phyloP scores from a whole-genome alignment of 2,329 filamentous ascomycete species.

The Neopestalotiopsis clavispora region DNA sequence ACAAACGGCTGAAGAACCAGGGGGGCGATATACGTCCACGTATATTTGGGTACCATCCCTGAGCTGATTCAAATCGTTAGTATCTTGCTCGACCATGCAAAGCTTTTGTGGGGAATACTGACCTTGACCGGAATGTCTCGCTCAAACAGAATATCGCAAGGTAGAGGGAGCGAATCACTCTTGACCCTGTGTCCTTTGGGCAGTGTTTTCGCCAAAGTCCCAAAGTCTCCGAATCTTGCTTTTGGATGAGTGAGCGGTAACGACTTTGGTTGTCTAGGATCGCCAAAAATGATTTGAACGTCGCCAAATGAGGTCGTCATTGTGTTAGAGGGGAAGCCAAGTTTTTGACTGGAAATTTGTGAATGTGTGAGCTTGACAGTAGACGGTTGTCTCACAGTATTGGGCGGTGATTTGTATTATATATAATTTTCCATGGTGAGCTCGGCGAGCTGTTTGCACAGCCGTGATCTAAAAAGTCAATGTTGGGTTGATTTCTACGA shows the following conservation, averaged over 20 bases:
- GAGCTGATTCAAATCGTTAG: not conserved
- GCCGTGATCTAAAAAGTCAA: not conserved
- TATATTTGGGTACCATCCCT: not conserved
- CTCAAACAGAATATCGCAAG: not conserved
- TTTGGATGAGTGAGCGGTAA: not conserved
- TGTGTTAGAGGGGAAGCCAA: not conserved
- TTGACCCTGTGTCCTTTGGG: not conserved
- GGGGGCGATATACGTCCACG: not conserved
- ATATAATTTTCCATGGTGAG: not conserved
- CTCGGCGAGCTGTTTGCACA: not conserved
- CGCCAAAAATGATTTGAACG: not conserved
- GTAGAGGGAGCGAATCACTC: not conserved
- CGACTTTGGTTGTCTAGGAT: not conserved
- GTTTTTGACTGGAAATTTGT: not conserved
- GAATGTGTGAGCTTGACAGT: no score
- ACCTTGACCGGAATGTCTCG: slow-evolving; percentile 1
- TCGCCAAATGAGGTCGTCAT: not conserved
- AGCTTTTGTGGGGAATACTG: not conserved
- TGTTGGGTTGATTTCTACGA: not conserved
- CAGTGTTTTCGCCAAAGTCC: not conserved
- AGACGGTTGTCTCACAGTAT: no score
- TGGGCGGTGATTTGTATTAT: not conserved
- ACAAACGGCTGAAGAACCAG: not conserved
- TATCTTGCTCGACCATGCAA: not conserved
- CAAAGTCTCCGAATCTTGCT: not conserved